Conservation (phyloP, 78 protist genomes). For the Dictyostelium citrinum region DNA sequence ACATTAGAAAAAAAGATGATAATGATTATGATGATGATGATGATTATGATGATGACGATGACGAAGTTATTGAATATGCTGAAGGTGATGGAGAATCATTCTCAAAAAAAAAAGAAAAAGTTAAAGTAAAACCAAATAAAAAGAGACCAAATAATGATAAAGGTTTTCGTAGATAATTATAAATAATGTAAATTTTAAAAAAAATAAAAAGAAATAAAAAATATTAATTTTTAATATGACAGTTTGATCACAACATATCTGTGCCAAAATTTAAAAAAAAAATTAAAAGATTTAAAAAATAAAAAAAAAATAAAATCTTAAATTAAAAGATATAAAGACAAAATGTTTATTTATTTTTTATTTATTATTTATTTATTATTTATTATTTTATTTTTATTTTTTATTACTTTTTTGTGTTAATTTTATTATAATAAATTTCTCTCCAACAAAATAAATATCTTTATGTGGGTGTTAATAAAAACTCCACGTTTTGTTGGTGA, state of each 20-base stretch:
- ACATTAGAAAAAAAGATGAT: not conserved
- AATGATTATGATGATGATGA: not conserved
- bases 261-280: too few species aligned
- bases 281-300: too few species aligned
- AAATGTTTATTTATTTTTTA: too few species aligned
- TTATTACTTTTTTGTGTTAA: too few species aligned
- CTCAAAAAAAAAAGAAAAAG: not conserved
- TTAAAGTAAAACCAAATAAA: slow-evolving; percentile 41
- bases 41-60: not conserved
- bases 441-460: not conserved
- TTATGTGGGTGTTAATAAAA: too few species aligned
- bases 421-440: too few species aligned
- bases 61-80: not conserved
- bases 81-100: not conserved
- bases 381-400: too few species aligned
- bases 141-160: slow-evolving; percentile 37
- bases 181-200: not conserved
- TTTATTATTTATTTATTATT: too few species aligned
- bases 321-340: too few species aligned
- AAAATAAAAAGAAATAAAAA: not conserved
- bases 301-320: too few species aligned
- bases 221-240: too few species aligned
- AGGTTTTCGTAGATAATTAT: not conserved
- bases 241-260: too few species aligned
- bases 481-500: not conserved